A percentile compares a stretch with the other conserved stretches of the same genome.
phyloP scores from a whole-genome alignment of 768 basidiomycete species.

The Lentinula raphanica region DNA sequence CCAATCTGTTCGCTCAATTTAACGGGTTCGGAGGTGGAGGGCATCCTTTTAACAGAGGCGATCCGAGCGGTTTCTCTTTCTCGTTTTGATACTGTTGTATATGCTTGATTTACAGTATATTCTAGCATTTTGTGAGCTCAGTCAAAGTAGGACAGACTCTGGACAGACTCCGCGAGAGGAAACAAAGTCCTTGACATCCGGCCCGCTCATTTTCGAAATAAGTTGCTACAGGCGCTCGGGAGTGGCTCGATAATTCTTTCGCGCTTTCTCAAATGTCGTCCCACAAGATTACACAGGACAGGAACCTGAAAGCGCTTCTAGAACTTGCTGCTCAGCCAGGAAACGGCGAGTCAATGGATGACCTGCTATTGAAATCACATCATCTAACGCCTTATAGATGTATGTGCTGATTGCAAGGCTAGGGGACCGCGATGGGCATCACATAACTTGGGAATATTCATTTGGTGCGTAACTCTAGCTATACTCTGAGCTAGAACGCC shows the following conservation, averaged over 20 bases:
- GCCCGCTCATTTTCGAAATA: too few species aligned
- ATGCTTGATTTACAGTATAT: neutral
- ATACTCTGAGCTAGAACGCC: neutral
- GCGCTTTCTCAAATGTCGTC: conserved; percentile 23
- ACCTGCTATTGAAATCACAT: neutral
- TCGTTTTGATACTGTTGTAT: neutral
- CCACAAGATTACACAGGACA: conserved; percentile 58
- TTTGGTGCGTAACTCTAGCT: conserved; percentile 52
- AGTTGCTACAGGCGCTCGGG: too few species aligned
- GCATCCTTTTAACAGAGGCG: neutral
- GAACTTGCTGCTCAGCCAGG: conserved; percentile 72
- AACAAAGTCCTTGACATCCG: too few species aligned
- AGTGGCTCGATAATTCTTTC: too few species aligned
- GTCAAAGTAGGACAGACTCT: neutral
- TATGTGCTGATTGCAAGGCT: conserved; percentile 91
- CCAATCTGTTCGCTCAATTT: conserved; percentile 6
- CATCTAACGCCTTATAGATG: conserved; percentile 41
- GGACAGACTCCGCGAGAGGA: too few species aligned
- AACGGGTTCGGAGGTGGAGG: conserved; percentile 2
- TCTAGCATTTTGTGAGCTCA: too few species aligned
- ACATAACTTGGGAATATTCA: conserved; percentile 82
- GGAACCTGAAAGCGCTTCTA: conserved; percentile 60
- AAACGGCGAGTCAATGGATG: conserved; percentile 54
- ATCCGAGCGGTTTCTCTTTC: neutral
- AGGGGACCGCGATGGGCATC: conserved; percentile 86